Evolutionary conservation across 768 basidiomycete species (phyloP).

Genomic region (Amanita jacksonii): DNA sequence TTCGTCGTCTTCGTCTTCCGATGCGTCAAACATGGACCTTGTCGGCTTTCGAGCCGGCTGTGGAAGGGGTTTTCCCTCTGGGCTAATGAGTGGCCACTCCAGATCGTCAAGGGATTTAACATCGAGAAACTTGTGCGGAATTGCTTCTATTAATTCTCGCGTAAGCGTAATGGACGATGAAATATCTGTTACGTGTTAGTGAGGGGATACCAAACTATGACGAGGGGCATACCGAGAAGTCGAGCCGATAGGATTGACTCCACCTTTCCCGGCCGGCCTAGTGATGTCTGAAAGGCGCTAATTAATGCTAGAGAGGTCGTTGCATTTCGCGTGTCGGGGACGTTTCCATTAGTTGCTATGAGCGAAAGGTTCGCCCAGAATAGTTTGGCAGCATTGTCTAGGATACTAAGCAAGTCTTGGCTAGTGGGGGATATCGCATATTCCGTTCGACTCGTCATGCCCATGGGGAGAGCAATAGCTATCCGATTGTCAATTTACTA

Average conservation of each 20-base stretch:
- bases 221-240: constrained; percentile 44
- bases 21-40: constrained; percentile 12
- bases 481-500: neutral
- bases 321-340: constrained; percentile 66
- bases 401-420: constrained; percentile 46
- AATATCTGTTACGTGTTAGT: constrained; percentile 39
- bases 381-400: constrained; percentile 60
- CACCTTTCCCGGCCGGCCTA: constrained; percentile 49
- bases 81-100: constrained; percentile 56
- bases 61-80: constrained; percentile 33
- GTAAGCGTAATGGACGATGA: constrained; percentile 71
- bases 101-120: constrained; percentile 46
- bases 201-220: neutral
- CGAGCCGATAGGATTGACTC: constrained; percentile 49
- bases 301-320: constrained; percentile 63
- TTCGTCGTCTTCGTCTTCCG: constrained; percentile 29
- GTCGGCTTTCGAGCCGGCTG: constrained; percentile 13
- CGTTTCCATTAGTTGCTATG: constrained; percentile 48
- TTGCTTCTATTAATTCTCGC: constrained; percentile 79
- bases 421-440: constrained; percentile 32
- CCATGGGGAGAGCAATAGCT: constrained; percentile 84
- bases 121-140: constrained; percentile 57
- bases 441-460: constrained; percentile 43
- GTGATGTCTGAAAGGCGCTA: constrained; percentile 67
- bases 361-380: constrained; percentile 58